phyloP scores from a whole-genome alignment of 495 filamentous ascomycete species.

The Opeltia flavorubescens region DNA sequence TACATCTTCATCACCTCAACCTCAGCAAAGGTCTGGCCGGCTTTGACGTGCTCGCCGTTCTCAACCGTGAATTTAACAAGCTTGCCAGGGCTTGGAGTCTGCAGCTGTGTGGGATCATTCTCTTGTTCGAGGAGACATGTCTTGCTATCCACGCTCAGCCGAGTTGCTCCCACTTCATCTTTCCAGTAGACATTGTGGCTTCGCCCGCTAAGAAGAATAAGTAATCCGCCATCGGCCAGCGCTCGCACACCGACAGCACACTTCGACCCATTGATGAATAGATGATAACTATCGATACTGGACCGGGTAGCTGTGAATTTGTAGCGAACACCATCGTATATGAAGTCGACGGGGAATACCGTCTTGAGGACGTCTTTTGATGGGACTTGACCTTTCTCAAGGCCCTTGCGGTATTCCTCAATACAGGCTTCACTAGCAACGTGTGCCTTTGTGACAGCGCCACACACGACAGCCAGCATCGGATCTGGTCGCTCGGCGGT shows the following conservation, averaged over 20 bases:
- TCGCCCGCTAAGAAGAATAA: conserved; percentile 76
- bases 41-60: conserved; percentile 87
- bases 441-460: conserved; percentile 90
- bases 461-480: conserved; percentile 79
- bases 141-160: conserved; percentile 93
- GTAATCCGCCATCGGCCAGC: conserved; percentile 85
- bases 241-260: conserved; percentile 87
- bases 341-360: conserved; percentile 96
- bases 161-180: conserved; percentile 90
- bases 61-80: conserved; percentile 97
- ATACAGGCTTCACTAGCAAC: conserved; percentile 79
- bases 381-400: conserved; percentile 97
- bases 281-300: conserved; percentile 84
- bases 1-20: conserved; percentile 99
- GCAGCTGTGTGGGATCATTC: conserved; percentile 95
- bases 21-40: conserved; percentile 88
- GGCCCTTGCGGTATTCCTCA: conserved; percentile 66
- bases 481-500: conserved; percentile 92
- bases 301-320: conserved; percentile 97
- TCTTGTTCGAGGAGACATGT: conserved; percentile 96
- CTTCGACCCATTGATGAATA: conserved; percentile 99
- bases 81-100: conserved; percentile 90
- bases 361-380: conserved; percentile 94
- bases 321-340: conserved; percentile 90
- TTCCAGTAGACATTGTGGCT: conserved; percentile 99